These are phyloP conservation scores for Ascodesmis nigricans DNA, from an alignment of 495 filamentous ascomycete genomes.

Conservation along the genomic window DNA sequence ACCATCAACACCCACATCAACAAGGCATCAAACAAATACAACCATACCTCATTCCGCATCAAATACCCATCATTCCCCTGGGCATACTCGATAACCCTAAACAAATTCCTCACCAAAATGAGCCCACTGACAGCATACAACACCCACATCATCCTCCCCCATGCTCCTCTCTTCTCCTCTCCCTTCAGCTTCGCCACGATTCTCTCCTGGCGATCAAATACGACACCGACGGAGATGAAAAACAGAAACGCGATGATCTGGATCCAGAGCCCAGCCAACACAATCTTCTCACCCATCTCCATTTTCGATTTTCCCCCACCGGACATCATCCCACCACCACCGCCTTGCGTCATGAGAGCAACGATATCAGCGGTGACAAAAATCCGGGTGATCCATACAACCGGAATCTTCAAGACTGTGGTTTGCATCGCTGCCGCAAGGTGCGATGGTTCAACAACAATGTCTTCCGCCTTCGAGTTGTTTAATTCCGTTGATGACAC, in stretches of 20 bases:
- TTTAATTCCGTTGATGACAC: too few relatives aligned
- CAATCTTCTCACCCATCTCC: constrained; percentile 26
- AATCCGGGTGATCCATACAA: constrained; percentile 29
- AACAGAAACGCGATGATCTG: constrained; percentile 33
- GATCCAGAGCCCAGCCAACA: constrained; percentile 28
- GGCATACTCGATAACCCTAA: constrained; percentile 40
- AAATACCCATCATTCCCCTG: constrained; percentile 32
- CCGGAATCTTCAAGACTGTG: too few relatives aligned
- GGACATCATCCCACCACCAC: constrained; percentile 23
- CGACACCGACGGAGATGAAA: constrained; percentile 28
- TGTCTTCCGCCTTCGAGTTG: too few relatives aligned
- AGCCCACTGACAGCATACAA: constrained; percentile 32
- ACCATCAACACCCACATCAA: constrained; percentile 35
- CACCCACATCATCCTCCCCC: constrained; percentile 30
- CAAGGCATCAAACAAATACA: constrained; percentile 41
- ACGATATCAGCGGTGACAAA: constrained; percentile 27
- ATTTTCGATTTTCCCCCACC: constrained; percentile 10
- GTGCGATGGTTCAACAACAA: constrained; percentile 22
- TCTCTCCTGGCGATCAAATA: constrained; percentile 21
- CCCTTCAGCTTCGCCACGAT: background rate
- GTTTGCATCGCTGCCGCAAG: too few relatives aligned
- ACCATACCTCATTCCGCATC: constrained; percentile 32
- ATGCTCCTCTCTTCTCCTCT: constrained; percentile 19
- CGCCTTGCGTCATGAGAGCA: constrained; percentile 25
- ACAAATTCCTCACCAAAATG: constrained; percentile 39